Evolutionary conservation across 148 eudicot species (phyloP).

Genomic region (Rhododendron kiyosumense): DNA sequence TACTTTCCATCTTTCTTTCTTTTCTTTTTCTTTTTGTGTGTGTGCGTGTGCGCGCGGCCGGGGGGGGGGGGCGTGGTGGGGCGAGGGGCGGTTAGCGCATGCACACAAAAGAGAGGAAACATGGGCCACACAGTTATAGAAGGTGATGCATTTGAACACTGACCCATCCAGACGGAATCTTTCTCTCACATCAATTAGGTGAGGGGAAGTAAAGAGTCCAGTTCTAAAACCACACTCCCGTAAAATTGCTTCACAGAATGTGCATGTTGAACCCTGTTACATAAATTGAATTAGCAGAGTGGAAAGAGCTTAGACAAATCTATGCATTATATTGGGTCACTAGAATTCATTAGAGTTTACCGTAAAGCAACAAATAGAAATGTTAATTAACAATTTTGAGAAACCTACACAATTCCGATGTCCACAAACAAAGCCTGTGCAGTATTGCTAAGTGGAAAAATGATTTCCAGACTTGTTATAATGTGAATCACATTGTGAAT

Average conservation of each 20-base stretch:
- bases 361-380: background rate
- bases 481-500: background rate
- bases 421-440: background rate
- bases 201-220: constrained; percentile 95
- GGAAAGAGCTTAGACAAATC: background rate
- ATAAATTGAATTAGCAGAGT: constrained; percentile 15
- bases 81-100: background rate
- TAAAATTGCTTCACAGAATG: constrained; percentile 82
- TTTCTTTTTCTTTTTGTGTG: background rate
- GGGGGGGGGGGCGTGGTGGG: background rate
- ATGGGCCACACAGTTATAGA: background rate
- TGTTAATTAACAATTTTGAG: background rate
- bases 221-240: constrained; percentile 82
- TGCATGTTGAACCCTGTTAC: constrained; percentile 84
- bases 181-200: constrained; percentile 85
- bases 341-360: background rate
- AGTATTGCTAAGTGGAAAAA: background rate
- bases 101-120: background rate
- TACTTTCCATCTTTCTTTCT: background rate
- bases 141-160: constrained; percentile 28
- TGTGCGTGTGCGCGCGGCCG: too few relatives aligned
- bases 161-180: constrained; percentile 90
- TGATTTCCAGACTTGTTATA: background rate
- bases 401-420: background rate
- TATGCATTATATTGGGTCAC: background rate